Conservation (phyloP, 2,329 filamentous ascomycete species). For the Incumbomyces delicatus region DNA sequence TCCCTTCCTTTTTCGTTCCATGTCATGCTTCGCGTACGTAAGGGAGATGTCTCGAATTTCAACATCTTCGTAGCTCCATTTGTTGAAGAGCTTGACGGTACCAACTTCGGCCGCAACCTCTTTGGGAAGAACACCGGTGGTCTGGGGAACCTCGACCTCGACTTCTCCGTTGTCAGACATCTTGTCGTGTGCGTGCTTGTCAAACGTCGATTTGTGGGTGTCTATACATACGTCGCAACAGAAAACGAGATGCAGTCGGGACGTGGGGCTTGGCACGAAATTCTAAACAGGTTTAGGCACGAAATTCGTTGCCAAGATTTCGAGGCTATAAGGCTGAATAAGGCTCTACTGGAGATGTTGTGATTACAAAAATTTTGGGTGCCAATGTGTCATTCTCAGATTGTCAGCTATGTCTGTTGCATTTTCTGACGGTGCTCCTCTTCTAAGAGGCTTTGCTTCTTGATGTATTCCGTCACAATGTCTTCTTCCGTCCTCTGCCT, state of each 20-base stretch:
- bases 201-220: background rate
- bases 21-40: conserved; percentile 60
- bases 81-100: conserved; percentile 94
- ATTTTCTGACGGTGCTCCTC: conserved; percentile 39
- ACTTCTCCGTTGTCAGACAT: conserved; percentile 96
- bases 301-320: conserved; percentile 1
- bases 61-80: conserved; percentile 97
- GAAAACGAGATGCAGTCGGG: conserved; percentile 1
- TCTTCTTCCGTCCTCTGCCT: conserved; percentile 54
- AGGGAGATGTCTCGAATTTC: conserved; percentile 99
- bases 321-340: background rate
- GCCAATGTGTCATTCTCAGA: too few relatives aligned
- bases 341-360: too few relatives aligned
- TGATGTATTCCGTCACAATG: conserved; percentile 65
- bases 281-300: background rate
- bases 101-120: conserved; percentile 82
- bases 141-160: conserved; percentile 70
- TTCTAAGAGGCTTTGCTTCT: conserved; percentile 65
- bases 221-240: too few relatives aligned
- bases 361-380: too few relatives aligned
- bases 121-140: conserved; percentile 69
- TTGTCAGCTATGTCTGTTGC: background rate
- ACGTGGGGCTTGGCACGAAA: conserved; percentile 2
- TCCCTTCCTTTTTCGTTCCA: conserved; percentile 5
- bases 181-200: conserved; percentile 35